Evolutionary conservation across 1,284 basidiomycete species (phyloP), one percentile per base, ranked within the genome.

Genomic region (Veloporphyrellus conicus): DNA sequence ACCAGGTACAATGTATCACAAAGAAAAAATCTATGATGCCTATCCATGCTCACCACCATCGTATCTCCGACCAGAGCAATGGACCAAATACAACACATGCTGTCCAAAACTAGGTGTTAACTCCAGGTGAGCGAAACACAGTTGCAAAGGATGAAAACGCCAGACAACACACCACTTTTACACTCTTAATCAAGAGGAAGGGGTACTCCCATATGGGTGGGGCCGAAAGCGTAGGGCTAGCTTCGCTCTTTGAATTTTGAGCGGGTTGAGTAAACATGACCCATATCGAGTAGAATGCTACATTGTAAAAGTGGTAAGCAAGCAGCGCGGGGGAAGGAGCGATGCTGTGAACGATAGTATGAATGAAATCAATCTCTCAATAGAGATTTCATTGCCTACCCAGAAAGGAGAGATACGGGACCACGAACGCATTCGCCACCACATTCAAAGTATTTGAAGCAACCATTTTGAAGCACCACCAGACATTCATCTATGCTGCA

Each of bases 381-480:
- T 6, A 16, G 27, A 39, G n/a, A 59, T n/a, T 9, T 6, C 11
- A 33, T 28, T 16, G 31, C 81, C 52, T 62, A 91, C 89, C 81
- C 91, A 18, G 90, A 85, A 16, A 93, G 80, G 15, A 94, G 76
- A 4, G 83, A 86, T 12, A 98, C 93, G 1, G 96, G 96, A 1
- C 89, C 95, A 27, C 81, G 77, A 45, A 98, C 69, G 60, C 92
- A 92, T 59, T 92, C 83, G 0, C 95, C 96, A 19, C 95, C 95
- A 7, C 81, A 77, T 66, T 97, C 91, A 63, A 99, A 97, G 71
- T 99, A 99, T 64, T 91, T 91, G 79, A 99, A 97, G 70, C 96
- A 99, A 0, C 95, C 95, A 31, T 82, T 84, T 52, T 91, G 79
- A 12, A 99, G 81, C 0, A 95, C 84, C n/a, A 77, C 81, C 8